A percentile compares a stretch with the other conserved stretches of the same genome.
Conservation (phyloP, 1,139 yeast genomes). For the Kluyveromyces sp. region DNA sequence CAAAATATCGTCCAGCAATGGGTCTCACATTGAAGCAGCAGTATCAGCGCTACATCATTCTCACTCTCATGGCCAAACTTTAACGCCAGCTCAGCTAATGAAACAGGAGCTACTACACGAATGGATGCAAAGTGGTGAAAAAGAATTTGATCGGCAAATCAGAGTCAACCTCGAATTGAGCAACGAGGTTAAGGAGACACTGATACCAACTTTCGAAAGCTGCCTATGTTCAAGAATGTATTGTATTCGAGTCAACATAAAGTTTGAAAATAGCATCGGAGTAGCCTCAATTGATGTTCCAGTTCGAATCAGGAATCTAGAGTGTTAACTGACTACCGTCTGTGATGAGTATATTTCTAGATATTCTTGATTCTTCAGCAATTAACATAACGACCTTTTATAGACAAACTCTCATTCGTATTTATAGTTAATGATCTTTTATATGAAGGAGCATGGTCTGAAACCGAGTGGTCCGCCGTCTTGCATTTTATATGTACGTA, state of each 20-base stretch:
- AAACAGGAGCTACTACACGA: slow-evolving; percentile 18
- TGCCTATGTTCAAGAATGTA: slow-evolving; percentile 50
- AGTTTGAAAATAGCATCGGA: slow-evolving; percentile 31
- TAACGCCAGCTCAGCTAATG: slow-evolving; percentile 15
- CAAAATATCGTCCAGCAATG: slow-evolving; percentile 2
- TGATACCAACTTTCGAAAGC: slow-evolving; percentile 53
- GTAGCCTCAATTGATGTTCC: slow-evolving; percentile 32
- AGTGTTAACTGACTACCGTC: slow-evolving; percentile 1
- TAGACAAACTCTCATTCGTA: no score
- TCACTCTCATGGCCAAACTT: slow-evolving; percentile 5
- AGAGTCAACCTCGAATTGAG: slow-evolving; percentile 28
- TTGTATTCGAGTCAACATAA: slow-evolving; percentile 33
- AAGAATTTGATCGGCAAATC: slow-evolving; percentile 22
- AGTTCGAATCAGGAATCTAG: slow-evolving; percentile 17
- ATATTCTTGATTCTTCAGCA: no score
- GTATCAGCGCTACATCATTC: slow-evolving; percentile 7
- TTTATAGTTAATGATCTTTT: no score
- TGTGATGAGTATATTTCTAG: not conserved
- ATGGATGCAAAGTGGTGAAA: slow-evolving; percentile 20
- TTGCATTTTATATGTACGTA: not conserved
- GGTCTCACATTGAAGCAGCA: slow-evolving; percentile 5
- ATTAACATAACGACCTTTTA: no score
- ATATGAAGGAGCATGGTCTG: no score
- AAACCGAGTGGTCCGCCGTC: no score
- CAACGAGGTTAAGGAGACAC: slow-evolving; percentile 34